Conservation (phyloP, 441 rosid species). For the Populus hybrid region DNA sequence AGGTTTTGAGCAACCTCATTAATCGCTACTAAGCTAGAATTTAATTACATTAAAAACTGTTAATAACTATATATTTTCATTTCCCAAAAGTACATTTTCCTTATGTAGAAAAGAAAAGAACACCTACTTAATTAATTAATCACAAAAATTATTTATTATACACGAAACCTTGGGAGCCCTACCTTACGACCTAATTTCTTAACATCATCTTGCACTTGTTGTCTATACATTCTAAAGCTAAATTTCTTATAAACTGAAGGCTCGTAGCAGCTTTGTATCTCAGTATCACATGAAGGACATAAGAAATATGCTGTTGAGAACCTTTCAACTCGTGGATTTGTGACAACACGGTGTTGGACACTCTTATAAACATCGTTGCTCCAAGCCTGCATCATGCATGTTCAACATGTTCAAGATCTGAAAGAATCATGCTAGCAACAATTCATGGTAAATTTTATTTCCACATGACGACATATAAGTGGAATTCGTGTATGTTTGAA, state of each 20-base stretch:
- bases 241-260: constrained; percentile 57
- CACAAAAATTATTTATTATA: constrained; percentile 9
- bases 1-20: too few relatives aligned
- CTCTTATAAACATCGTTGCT: constrained; percentile 83
- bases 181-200: constrained; percentile 63
- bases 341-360: constrained; percentile 71
- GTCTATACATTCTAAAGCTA: constrained; percentile 64
- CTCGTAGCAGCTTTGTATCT: constrained; percentile 47
- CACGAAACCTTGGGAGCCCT: constrained; percentile 73
- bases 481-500: too few relatives aligned
- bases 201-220: constrained; percentile 81
- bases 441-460: neutral
- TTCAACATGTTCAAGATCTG: neutral
- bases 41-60: too few relatives aligned
- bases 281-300: constrained; percentile 73
- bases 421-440: neutral
- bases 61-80: too few relatives aligned
- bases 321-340: constrained; percentile 65
- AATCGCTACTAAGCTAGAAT: too few relatives aligned
- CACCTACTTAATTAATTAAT: neutral
- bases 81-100: too few relatives aligned
- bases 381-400: constrained; percentile 58
- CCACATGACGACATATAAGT: too few relatives aligned
- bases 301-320: constrained; percentile 86
- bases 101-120: too few relatives aligned